Percentiles rank a stretch among this genome's conserved stretches.
Evolutionary conservation across 169 alveolate genomes (phyloP).

Genomic region (Babesia ovata): DNA sequence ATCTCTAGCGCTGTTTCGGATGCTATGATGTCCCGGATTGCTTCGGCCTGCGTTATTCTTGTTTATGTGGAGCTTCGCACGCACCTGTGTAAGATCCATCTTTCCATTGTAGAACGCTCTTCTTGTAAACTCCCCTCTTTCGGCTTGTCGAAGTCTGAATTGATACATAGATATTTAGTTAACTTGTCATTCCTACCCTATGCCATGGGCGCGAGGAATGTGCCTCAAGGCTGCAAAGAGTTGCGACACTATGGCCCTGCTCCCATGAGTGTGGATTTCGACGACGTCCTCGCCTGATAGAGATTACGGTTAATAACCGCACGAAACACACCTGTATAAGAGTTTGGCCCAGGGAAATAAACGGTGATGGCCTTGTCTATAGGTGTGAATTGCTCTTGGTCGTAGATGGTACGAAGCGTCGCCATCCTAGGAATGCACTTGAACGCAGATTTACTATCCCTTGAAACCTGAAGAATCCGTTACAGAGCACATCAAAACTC

Average conservation of each 20-base stretch:
- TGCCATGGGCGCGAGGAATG: slow-evolving; percentile 9
- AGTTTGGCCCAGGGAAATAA: slow-evolving; percentile 69
- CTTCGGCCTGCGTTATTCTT: slow-evolving; percentile 46
- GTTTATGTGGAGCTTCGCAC: background rate
- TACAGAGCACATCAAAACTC: background rate
- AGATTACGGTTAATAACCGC: background rate
- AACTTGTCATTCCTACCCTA: slow-evolving; percentile 17
- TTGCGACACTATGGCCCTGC: slow-evolving; percentile 65
- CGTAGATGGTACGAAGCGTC: slow-evolving; percentile 31
- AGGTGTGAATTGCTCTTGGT: slow-evolving; percentile 7
- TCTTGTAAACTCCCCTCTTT: slow-evolving; percentile 77
- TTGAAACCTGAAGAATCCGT: background rate
- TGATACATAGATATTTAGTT: background rate
- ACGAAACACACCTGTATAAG: slow-evolving; percentile 65
- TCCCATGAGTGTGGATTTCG: slow-evolving; percentile 79
- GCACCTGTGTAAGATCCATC: slow-evolving; percentile 69
- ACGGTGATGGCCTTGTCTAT: slow-evolving; percentile 58
- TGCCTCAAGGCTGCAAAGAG: slow-evolving; percentile 58
- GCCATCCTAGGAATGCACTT: slow-evolving; percentile 35
- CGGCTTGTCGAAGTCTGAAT: slow-evolving; percentile 69
- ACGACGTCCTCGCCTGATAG: slow-evolving; percentile 77
- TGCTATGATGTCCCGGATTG: slow-evolving; percentile 54
- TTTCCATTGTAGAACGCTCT: slow-evolving; percentile 74
- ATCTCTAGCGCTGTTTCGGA: slow-evolving; percentile 30
- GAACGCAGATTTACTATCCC: slow-evolving; percentile 4